phyloP scores from a whole-genome alignment of 352 stramenopile genomes.

The Hyaloperonospora brassicae region DNA sequence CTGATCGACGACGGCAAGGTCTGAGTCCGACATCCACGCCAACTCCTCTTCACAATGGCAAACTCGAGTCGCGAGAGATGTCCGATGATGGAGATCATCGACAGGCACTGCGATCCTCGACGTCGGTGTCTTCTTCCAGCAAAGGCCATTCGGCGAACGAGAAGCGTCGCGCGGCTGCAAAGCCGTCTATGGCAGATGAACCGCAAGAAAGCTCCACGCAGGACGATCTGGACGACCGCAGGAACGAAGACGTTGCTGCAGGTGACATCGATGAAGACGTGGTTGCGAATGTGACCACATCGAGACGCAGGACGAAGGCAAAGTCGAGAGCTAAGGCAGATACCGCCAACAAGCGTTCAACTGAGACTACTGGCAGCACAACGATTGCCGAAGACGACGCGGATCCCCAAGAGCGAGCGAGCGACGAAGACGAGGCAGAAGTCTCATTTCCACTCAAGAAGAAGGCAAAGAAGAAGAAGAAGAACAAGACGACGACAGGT shows the following conservation, averaged over 20 bases:
- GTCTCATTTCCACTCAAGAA: slow-evolving; percentile 45
- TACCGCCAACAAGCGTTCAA: slow-evolving; percentile 6
- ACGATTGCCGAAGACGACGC: background rate
- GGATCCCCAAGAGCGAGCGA: slow-evolving; percentile 10
- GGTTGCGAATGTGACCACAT: slow-evolving; percentile 13
- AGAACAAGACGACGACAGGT: slow-evolving; percentile 6
- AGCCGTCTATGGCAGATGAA: slow-evolving; percentile 41
- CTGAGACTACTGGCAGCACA: background rate
- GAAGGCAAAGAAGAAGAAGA: slow-evolving; percentile 30
- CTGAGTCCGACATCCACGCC: slow-evolving; percentile 42
- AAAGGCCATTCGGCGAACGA: slow-evolving; percentile 13
- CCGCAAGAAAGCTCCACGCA: slow-evolving; percentile 32
- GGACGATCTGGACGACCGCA: slow-evolving; percentile 50
- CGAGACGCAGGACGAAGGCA: slow-evolving; percentile 19
- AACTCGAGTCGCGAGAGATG: slow-evolving; percentile 26
- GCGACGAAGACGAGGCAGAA: slow-evolving; percentile 21
- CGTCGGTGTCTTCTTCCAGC: slow-evolving; percentile 54
- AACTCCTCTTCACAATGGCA: slow-evolving; percentile 27
- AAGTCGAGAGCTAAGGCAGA: slow-evolving; percentile 24
- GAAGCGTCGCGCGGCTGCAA: slow-evolving; percentile 18
- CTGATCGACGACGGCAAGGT: slow-evolving; percentile 22
- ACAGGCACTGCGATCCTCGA: slow-evolving; percentile 13
- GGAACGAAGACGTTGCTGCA: slow-evolving; percentile 50
- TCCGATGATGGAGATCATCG: slow-evolving; percentile 31
- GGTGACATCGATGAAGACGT: slow-evolving; percentile 22